phyloP scores from a whole-genome alignment of 2,329 filamentous ascomycete species.

The Fonsecaea erecta region DNA sequence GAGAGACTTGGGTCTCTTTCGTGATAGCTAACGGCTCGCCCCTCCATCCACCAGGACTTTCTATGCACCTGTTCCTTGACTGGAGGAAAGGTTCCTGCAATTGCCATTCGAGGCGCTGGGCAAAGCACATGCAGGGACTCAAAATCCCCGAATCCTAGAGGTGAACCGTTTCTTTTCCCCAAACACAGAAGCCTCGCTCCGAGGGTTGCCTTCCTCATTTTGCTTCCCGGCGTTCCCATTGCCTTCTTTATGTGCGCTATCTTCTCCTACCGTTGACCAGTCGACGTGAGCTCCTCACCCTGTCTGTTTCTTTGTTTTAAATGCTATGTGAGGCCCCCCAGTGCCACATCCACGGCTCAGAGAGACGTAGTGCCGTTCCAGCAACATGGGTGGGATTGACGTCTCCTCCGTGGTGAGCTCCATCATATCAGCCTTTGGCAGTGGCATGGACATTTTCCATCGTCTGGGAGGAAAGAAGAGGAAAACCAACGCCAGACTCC shows the following conservation, averaged over 20 bases:
- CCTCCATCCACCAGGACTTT: background rate
- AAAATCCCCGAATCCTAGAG: background rate
- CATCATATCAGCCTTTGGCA: slow-evolving; percentile 37
- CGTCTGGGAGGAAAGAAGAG: slow-evolving; percentile 33
- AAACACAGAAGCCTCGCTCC: slow-evolving; percentile 6
- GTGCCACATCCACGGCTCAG: background rate
- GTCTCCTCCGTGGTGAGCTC: slow-evolving; percentile 36
- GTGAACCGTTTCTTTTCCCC: slow-evolving; percentile 2
- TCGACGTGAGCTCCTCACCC: background rate
- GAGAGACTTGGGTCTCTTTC: slow-evolving; percentile 5
- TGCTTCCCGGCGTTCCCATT: background rate
- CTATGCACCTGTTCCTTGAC: background rate
- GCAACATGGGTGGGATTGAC: slow-evolving; percentile 32
- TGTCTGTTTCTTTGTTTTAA: background rate
- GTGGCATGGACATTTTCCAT: slow-evolving; percentile 34
- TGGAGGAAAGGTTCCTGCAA: slow-evolving; percentile 21
- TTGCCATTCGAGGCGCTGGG: slow-evolving; percentile 22
- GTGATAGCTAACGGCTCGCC: slow-evolving; percentile 11
- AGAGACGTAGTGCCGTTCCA: background rate
- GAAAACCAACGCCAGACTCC: slow-evolving; percentile 27
- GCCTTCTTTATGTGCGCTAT: background rate
- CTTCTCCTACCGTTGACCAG: background rate
- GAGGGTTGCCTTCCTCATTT: slow-evolving; percentile 25
- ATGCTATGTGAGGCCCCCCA: background rate
- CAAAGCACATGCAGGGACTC: slow-evolving; percentile 22